Base-by-base conservation (phyloP, 148 eudicot species). In the Talinum fruticosum region DNA sequence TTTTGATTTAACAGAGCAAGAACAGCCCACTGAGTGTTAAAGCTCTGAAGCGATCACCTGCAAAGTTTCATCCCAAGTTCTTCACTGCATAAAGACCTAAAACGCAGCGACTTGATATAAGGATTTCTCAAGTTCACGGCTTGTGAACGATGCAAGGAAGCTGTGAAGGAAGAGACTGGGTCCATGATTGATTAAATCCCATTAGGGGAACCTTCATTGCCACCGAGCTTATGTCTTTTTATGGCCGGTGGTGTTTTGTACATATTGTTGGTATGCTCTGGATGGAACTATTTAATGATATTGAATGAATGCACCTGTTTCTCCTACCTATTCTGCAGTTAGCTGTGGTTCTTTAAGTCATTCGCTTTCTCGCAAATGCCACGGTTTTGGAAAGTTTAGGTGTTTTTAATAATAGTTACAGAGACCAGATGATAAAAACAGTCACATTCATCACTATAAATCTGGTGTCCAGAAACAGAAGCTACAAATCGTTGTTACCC, bases 11-110 rank as follows among this genome's bases (percentile, higher is more conserved):
- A 79, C 90, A 92, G 97, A 87, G 90, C 83, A 89, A 90, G 85
- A 84, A 86, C 84, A 93, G 79, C 75, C 95, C 95, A 10, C 38
- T 93, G 81, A 85, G 87, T n/a, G 76, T 89, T 2, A 81, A 84
- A 61, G 90, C 90, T 21, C 16, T 85, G 85, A 88, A 80, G 88
- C 79, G 88, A 67, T 28, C 77, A 72, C 92, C 85, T n/a, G 93
- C 95, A 51, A 76, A 86, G 72, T 77, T 83, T 47, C 77, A 34
- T 28, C 59, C 78, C 30, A 74, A 77, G 24, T 78, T 75, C 54
- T 34, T 47, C 59, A 44, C 70, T 28, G 79, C 79, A 66, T 84
- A 86, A 84, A 68, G 29, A 66, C 28, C 18, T 6, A 16, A 61
- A 72, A 49, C 73, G 2, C 32, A 16, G 44, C 65, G 72, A 44